A percentile compares a stretch with the other conserved stretches of the same genome.
These are phyloP conservation scores for Chloris gayana DNA, from an alignment of 176 grass and related monocot genomes.

Conservation along the genomic window DNA sequence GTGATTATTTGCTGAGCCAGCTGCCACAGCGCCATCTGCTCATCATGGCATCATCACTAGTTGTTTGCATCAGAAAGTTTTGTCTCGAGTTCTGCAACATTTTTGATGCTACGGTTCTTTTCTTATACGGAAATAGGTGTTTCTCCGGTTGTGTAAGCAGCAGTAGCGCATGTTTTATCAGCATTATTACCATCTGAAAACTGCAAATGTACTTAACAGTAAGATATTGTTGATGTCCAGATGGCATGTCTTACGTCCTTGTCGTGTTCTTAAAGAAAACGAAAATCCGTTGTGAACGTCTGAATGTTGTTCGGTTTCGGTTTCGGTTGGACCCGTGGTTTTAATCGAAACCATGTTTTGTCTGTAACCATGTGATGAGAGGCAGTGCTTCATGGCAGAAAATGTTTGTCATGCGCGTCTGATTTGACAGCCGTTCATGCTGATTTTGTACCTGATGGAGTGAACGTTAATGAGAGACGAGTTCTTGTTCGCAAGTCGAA, in stretches of 20 bases:
- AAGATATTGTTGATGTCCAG: not conserved
- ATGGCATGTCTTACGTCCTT: not conserved
- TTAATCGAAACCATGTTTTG: not conserved
- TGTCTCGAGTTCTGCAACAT: conserved; percentile 8
- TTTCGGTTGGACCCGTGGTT: not conserved
- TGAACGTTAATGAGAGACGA: not conserved
- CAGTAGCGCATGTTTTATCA: not conserved
- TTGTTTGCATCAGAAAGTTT: conserved; percentile 25
- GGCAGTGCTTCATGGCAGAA: not conserved
- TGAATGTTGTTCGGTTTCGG: not conserved
- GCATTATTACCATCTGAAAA: conserved; percentile 25
- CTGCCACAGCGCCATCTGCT: conserved; percentile 6
- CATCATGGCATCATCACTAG: not conserved
- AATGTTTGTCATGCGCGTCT: no score
- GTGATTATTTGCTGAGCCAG: conserved; percentile 10
- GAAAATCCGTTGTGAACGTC: not conserved
- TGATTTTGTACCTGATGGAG: not conserved
- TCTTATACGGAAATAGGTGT: not conserved
- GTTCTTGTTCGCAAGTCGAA: no score
- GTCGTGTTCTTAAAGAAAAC: not conserved
- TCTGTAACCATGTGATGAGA: no score
- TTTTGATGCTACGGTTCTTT: conserved; percentile 11
- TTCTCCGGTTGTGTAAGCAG: not conserved
- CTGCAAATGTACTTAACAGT: not conserved
- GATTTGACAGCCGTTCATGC: not conserved